Evolutionary conservation across 129 eudicot genomes (phyloP).

Genomic region (Flaveria ramosissima): DNA sequence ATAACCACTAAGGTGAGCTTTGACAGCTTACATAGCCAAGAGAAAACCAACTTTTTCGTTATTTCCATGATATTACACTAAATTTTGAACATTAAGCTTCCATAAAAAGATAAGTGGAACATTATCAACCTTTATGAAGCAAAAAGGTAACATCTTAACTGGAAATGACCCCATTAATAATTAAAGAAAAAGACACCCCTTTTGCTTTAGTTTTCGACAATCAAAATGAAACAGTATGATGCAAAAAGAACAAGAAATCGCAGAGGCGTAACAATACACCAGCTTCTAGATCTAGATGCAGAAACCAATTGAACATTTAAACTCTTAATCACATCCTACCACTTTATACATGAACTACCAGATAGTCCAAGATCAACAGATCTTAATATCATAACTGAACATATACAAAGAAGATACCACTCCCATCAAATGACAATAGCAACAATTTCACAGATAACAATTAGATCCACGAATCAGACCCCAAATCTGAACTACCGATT

Average conservation of each 20-base stretch:
- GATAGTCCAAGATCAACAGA: conserved; percentile 7
- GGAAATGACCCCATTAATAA: conserved; percentile 31
- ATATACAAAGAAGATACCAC: background rate
- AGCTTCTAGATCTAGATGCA: conserved; percentile 29
- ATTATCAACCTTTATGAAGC: conserved; percentile 21
- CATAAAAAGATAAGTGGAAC: conserved; percentile 13
- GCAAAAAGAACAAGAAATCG: background rate
- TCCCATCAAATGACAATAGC: background rate
- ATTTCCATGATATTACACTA: background rate
- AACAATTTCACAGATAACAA: background rate
- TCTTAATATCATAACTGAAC: conserved; percentile 1
- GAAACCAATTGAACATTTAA: conserved; percentile 1
- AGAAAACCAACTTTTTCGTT: conserved; percentile 20
- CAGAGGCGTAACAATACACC: background rate
- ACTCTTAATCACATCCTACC: conserved; percentile 13
- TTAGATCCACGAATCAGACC: conserved; percentile 9
- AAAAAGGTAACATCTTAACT: conserved; percentile 33
- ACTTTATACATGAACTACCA: background rate
- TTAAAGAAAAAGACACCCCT: conserved; percentile 16
- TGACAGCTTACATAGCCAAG: conserved; percentile 22
- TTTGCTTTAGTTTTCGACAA: conserved; percentile 21
- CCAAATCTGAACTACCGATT: background rate
- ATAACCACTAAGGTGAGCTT: background rate
- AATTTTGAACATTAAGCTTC: conserved; percentile 21
- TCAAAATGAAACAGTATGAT: background rate